These are phyloP conservation scores for Podosphaera aphanis DNA, from an alignment of 2,329 filamentous ascomycete genomes.

Conservation along the genomic window DNA sequence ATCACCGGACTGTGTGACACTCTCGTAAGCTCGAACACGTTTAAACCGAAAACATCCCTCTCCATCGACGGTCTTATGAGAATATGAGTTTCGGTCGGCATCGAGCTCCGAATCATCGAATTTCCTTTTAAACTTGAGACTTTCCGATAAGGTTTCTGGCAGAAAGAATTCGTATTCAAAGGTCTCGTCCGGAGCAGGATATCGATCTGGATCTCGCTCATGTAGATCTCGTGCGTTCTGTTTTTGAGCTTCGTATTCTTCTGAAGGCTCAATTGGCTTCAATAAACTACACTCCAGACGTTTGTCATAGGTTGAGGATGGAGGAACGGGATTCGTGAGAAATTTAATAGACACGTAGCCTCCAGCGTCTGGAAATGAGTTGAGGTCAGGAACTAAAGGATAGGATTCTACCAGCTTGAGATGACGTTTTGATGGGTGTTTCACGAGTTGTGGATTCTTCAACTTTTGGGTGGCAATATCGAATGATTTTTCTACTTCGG, in stretches of 20 bases:
- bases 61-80: slow-evolving; percentile 21
- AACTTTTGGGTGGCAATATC: slow-evolving; percentile 28
- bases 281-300: slow-evolving; percentile 38
- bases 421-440: slow-evolving; percentile 29
- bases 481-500: slow-evolving; percentile 41
- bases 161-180: slow-evolving; percentile 48
- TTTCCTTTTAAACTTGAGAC: slow-evolving; percentile 32
- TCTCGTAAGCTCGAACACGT: slow-evolving; percentile 40
- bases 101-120: slow-evolving; percentile 34
- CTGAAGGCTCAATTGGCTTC: slow-evolving; percentile 31
- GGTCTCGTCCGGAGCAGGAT: slow-evolving; percentile 30
- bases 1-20: slow-evolving; percentile 31
- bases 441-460: slow-evolving; percentile 28
- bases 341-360: slow-evolving; percentile 50
- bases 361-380: slow-evolving; percentile 45
- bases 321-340: slow-evolving; percentile 36
- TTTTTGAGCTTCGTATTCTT: slow-evolving; percentile 26
- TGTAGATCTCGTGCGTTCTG: slow-evolving; percentile 27
- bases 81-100: slow-evolving; percentile 31
- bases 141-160: slow-evolving; percentile 23
- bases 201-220: slow-evolving; percentile 30
- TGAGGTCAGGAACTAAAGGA: slow-evolving; percentile 39
- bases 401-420: slow-evolving; percentile 34
- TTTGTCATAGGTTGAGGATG: slow-evolving; percentile 29
- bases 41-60: slow-evolving; percentile 34